These are phyloP conservation scores for Boechera divaricarpa DNA, from an alignment of 345 rosid genomes.

Conservation along the genomic window DNA sequence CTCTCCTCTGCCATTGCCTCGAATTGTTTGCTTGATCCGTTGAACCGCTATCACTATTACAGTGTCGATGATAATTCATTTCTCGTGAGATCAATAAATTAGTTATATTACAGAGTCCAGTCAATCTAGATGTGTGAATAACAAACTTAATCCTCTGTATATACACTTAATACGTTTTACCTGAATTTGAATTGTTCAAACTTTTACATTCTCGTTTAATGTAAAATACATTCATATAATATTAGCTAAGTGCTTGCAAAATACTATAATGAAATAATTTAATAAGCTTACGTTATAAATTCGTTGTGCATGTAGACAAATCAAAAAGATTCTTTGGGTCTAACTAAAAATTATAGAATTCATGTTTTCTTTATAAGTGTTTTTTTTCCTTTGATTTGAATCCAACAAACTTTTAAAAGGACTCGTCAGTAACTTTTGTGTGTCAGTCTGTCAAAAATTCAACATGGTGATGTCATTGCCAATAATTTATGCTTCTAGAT, in stretches of 20 bases:
- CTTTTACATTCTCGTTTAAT: not conserved
- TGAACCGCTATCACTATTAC: too few species aligned
- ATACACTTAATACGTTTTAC: too few species aligned
- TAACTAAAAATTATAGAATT: not conserved
- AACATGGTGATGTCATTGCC: conserved; percentile 37
- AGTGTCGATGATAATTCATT: too few species aligned
- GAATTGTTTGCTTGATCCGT: too few species aligned
- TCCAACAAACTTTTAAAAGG: not conserved
- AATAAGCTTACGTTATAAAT: not conserved
- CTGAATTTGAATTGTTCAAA: not conserved
- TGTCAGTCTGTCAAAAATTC: conserved; percentile 16
- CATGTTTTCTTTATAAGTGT: not conserved
- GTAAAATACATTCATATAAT: not conserved
- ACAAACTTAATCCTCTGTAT: too few species aligned
- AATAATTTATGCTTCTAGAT: conserved; percentile 8
- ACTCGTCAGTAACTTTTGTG: not conserved
- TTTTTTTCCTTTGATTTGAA: not conserved
- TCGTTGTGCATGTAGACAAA: not conserved
- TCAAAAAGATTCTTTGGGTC: not conserved
- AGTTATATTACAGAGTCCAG: too few species aligned
- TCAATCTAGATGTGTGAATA: too few species aligned
- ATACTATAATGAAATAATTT: not conserved
- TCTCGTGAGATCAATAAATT: too few species aligned
- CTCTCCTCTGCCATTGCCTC: too few species aligned
- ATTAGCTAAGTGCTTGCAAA: not conserved